Conservation (phyloP, 192 early-diverging fungal genomes). For the Rhizoclosmatium sp. region DNA sequence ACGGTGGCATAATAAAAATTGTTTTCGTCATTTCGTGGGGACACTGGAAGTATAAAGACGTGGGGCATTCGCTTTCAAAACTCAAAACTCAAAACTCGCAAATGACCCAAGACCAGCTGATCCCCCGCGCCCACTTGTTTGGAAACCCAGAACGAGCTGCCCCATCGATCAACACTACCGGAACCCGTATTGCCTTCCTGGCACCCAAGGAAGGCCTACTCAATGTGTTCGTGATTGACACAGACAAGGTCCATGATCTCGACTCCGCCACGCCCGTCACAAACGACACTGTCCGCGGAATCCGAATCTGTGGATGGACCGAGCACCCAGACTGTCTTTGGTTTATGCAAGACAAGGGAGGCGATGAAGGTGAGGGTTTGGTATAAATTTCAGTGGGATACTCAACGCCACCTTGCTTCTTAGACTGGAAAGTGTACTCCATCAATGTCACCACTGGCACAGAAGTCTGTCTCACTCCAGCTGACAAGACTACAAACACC, state of each 20-base stretch:
- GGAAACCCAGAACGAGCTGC: conserved; percentile 19
- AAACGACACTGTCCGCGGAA: conserved; percentile 41
- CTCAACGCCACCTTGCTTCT: neutral
- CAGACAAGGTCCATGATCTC: conserved; percentile 11
- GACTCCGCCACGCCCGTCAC: conserved; percentile 39
- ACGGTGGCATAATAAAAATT: too few species aligned
- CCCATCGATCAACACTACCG: conserved; percentile 10
- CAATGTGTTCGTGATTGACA: conserved; percentile 38
- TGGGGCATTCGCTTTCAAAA: neutral
- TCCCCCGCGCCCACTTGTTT: conserved; percentile 18
- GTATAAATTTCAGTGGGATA: neutral
- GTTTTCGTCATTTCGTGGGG: too few species aligned
- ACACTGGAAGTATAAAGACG: too few species aligned
- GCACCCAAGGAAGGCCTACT: conserved; percentile 45
- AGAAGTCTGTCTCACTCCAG: conserved; percentile 20
- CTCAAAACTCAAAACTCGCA: neutral
- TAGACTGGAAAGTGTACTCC: conserved; percentile 21
- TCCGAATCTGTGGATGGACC: conserved; percentile 44
- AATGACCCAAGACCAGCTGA: neutral
- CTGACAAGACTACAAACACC: neutral
- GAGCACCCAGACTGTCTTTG: conserved; percentile 41
- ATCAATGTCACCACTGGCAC: conserved; percentile 24
- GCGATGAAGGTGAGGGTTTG: conserved; percentile 41
- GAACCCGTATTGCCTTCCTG: conserved; percentile 37
- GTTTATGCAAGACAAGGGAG: conserved; percentile 43